Evolutionary conservation across 352 stramenopile species (phyloP), one percentile per base, ranked within the genome.

Genomic region (Phytophthora cryptogea): DNA sequence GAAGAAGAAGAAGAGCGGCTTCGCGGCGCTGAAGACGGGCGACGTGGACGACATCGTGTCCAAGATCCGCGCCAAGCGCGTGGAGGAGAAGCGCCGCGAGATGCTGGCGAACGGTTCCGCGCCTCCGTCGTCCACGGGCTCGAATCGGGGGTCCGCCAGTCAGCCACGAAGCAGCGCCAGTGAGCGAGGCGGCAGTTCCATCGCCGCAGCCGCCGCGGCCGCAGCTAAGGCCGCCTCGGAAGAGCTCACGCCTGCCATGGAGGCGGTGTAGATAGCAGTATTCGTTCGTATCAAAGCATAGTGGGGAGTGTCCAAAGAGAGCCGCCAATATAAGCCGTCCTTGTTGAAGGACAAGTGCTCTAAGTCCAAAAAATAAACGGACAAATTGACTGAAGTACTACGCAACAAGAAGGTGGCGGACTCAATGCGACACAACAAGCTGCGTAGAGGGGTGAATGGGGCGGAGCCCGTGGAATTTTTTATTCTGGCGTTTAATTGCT

Each of bases 41-140:
- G 81, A 94, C 33, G 85, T 90, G 23, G 81, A 94, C 37, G 83
- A 89, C 41, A 94, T 94, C 58, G 76, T 92, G 59, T 88, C 76
- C 56, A 89, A 89, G 68, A 92, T 94, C 54, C 85, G 81, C 6
- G 76, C 76, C 17, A 94, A 94, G 64, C 81, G 85, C 26, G 72
- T 88, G 3, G 83, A 85, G 14, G 83, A 94, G 55, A 92, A 90
- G 68, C 74, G 80, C 4, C 71, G 76, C 17, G 79, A 90, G 53
- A 63, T 90, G 58, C 52, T 83, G 47, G 74, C 63, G 13, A 76
- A 76, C 32, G 63, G 59, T 27, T 68, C 63, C 2, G 54, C 49
- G 26, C 49, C 67, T 47, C 20, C 62, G 14, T 63, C 58, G 17
- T 68, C 67, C 9, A 64, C 63, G 13, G 64, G 57, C 9, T 70